Conservation (phyloP, 2,329 filamentous ascomycete species). For the Paracamarosporium sp. region DNA sequence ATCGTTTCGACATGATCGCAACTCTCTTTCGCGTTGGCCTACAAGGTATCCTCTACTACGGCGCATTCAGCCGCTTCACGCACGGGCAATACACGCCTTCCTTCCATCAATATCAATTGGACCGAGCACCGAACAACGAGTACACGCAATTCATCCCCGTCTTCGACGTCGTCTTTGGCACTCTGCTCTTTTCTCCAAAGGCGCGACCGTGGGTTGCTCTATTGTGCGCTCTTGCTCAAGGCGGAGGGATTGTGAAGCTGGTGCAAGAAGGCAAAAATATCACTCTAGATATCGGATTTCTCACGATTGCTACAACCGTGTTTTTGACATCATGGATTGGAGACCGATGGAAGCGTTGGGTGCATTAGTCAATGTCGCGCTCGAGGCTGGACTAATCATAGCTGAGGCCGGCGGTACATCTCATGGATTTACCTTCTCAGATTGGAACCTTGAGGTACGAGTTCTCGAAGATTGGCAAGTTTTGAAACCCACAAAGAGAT, state of each 20-base stretch:
- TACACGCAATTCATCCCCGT: neutral
- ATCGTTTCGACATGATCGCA: neutral
- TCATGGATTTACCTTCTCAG: too few species aligned
- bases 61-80: conserved; percentile 6
- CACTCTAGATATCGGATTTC: neutral
- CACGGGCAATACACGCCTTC: conserved; percentile 1
- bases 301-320: neutral
- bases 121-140: conserved; percentile 1
- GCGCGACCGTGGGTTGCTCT: neutral
- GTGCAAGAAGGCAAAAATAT: neutral
- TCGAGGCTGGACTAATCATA: neutral
- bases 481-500: too few species aligned
- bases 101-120: conserved; percentile 3
- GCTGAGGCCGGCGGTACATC: too few species aligned
- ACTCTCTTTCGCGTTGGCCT: neutral
- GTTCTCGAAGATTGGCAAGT: too few species aligned
- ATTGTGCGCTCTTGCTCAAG: neutral
- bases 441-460: too few species aligned
- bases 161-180: neutral
- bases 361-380: neutral
- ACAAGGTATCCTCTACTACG: neutral
- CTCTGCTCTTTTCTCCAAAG: neutral
- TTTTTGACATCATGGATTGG: neutral
- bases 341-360: neutral
- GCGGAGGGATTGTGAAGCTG: neutral